Evolutionary conservation across 768 basidiomycete species (phyloP).

Genomic region (Phlebiopsis flavidoalba): DNA sequence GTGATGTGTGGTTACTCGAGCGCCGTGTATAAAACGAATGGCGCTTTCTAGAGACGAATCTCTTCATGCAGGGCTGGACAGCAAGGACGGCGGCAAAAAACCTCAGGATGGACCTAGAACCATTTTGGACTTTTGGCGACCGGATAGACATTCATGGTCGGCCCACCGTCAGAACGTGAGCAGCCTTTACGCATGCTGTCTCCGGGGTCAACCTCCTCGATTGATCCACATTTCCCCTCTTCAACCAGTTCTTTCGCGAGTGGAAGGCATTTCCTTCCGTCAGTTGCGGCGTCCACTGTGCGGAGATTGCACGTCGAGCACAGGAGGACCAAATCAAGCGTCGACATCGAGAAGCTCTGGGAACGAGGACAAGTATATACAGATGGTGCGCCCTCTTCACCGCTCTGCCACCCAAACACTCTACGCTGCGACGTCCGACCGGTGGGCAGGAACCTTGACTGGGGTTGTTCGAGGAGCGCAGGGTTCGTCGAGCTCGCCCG

Average conservation of each 20-base stretch:
- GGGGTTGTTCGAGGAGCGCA: constrained; percentile 21
- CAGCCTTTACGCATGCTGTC: not conserved
- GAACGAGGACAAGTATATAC: constrained; percentile 21
- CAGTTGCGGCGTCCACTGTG: constrained; percentile 59
- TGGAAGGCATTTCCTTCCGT: constrained; percentile 66
- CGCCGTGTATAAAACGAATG: not conserved
- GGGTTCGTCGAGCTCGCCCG: not conserved
- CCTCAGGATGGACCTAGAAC: not conserved
- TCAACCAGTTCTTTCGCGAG: constrained; percentile 52
- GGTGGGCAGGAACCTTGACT: constrained; percentile 19
- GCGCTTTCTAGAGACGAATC: constrained; percentile 6
- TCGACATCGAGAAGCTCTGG: constrained; percentile 69
- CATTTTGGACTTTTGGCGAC: constrained; percentile 21
- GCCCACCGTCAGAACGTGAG: constrained; percentile 18
- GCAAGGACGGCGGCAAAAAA: not conserved
- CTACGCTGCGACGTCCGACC: not conserved
- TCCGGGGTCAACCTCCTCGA: not conserved
- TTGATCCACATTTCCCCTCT: not conserved
- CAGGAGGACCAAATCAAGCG: constrained; percentile 45
- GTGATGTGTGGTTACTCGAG: not conserved
- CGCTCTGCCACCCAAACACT: not conserved
- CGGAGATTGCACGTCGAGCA: constrained; percentile 40
- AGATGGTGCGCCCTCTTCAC: constrained; percentile 9
- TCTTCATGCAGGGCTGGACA: constrained; percentile 15
- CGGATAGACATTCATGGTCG: constrained; percentile 16